Base-by-base conservation (phyloP, 2,329 filamentous ascomycete species). In the Sporothrix globosa region DNA sequence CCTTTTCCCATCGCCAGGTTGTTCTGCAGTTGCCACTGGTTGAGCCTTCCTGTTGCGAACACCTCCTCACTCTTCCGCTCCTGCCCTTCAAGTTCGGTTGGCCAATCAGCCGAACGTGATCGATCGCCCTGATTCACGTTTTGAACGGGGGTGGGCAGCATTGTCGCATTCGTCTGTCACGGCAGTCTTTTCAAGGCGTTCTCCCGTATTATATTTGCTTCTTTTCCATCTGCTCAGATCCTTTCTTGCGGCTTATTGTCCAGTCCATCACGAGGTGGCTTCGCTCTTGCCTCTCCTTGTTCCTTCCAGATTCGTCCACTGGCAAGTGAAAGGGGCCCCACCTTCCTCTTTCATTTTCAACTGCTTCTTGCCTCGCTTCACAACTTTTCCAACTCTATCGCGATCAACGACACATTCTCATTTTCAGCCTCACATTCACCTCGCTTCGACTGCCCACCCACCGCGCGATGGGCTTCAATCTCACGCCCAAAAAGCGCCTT, bases 401-500 rank as follows among this genome's bases (percentile, higher is more conserved):
- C 34, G 21, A 41, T n/a, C 14, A 41, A 50, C 44, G 2, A 30
- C 17, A 13, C 19, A n/a, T 27, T 27, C 19, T 27, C 14, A 13
- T 27, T 19, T 30, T 46, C 39, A 9, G 13, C 58, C 14, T 63
- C 39, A 27, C 39, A 5, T 2, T 13, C 2, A 4, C 13, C 30
- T 41, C 10, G 2, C 6, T 10, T 27, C 58, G 21, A 19, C 11
- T 7, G 17, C 11, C 39, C 3, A 9, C 1, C 17, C 53, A 19
- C 14, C 60, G 75, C 60, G 75, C 46, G 50, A 83, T 83, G 82
- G 77, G 71, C 4, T 73, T 80, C 69, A 78, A 74, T 30, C 73
- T 83, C 9, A 76, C 78, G 9, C 78, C 78, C 14, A 86, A 83
- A 76, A 81, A 83, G 69, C 83, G 82, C 71, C 78, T 88, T 4